Base-by-base conservation (phyloP, 202 grass and related monocot genomes). In the Carex sylvatica region DNA sequence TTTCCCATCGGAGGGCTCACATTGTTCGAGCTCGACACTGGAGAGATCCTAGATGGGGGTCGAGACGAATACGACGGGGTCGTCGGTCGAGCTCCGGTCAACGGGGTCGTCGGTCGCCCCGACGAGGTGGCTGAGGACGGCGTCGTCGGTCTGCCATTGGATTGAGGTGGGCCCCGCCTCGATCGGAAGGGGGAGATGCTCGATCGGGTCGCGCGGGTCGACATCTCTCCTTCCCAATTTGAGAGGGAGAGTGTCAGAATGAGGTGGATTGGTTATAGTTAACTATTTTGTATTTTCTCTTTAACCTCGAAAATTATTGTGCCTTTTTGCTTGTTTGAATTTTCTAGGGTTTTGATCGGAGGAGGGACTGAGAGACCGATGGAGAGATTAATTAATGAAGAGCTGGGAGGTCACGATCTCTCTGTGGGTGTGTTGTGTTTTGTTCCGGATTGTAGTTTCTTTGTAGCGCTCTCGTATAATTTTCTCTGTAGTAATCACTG, bases 151-250 rank as follows among this genome's bases (percentile, higher is more conserved):
- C 86, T 83, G 56, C 82, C 88, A 30, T 87, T 90, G 55, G 87
- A 78, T 16, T 73, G 33, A 38, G 84, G 75, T 28, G 74, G 52
- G 11, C 33, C 40, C 59, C 82, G 88, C 86, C 92, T 88, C 87
- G 95, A 98, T 89, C 95, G 95, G 46, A 98, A 98, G 24, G 95
- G 95, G 52, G 95, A 95, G 28, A 98, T 98, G 89, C 92, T 91
- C 69, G 95, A 91, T 61, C 95, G 87, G 89, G 86, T 60, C 44
- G 91, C 83, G 64, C 82, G 94, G 68, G 89, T 90, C 74, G 95
- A 93, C 95, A 98, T 98, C 89, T 85, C 31, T 22, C 82, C 74
- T 36, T 9, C 52, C 74, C 2, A 70, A 49, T 53, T 80, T 68
- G 65, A 4, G 19, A 72, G 28, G 6, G 61, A 61, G 61, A 44